Percentiles rank a stretch among this genome's conserved stretches.
Conservation (phyloP, 2,329 filamentous ascomycete species). For the Alternaria gaisen region DNA sequence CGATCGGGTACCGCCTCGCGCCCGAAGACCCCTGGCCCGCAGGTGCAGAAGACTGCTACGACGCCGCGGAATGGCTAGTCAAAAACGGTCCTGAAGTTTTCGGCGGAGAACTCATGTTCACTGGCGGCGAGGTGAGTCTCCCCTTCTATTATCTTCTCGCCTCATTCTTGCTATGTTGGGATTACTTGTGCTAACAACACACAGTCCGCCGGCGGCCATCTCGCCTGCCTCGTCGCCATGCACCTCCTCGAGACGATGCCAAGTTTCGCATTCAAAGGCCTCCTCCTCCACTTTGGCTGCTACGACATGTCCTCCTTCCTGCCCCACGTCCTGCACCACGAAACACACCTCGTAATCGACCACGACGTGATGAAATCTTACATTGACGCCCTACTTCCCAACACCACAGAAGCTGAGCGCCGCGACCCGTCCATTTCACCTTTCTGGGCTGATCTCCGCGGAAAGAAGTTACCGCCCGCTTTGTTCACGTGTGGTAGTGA, state of each 20-base stretch:
- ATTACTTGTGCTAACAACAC: background rate
- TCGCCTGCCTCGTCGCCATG: slow-evolving; percentile 58
- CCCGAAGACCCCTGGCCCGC: slow-evolving; percentile 67
- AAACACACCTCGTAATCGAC: slow-evolving; percentile 57
- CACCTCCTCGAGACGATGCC: slow-evolving; percentile 54
- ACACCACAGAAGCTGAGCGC: slow-evolving; percentile 52
- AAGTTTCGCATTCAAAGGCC: slow-evolving; percentile 56
- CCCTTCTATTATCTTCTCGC: slow-evolving; percentile 6
- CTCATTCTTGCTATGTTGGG: background rate
- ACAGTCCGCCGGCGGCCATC: slow-evolving; percentile 62
- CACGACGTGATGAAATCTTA: slow-evolving; percentile 58
- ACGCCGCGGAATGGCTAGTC: slow-evolving; percentile 64
- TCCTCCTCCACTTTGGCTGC: slow-evolving; percentile 63
- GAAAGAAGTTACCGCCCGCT: slow-evolving; percentile 58
- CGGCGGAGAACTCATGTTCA: slow-evolving; percentile 55
- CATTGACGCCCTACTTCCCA: slow-evolving; percentile 57
- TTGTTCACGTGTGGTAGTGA: slow-evolving; percentile 65
- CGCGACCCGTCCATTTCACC: slow-evolving; percentile 60
- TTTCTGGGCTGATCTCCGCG: slow-evolving; percentile 57
- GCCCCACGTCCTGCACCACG: slow-evolving; percentile 51
- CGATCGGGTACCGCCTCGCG: slow-evolving; percentile 67
- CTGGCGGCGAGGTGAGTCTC: slow-evolving; percentile 50
- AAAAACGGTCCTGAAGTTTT: slow-evolving; percentile 56
- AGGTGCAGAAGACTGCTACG: slow-evolving; percentile 65
- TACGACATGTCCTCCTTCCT: slow-evolving; percentile 60